A percentile compares a stretch with the other conserved stretches of the same genome.
Conservation (phyloP, 495 filamentous ascomycete genomes). For the Talaromyces wortmannii region DNA sequence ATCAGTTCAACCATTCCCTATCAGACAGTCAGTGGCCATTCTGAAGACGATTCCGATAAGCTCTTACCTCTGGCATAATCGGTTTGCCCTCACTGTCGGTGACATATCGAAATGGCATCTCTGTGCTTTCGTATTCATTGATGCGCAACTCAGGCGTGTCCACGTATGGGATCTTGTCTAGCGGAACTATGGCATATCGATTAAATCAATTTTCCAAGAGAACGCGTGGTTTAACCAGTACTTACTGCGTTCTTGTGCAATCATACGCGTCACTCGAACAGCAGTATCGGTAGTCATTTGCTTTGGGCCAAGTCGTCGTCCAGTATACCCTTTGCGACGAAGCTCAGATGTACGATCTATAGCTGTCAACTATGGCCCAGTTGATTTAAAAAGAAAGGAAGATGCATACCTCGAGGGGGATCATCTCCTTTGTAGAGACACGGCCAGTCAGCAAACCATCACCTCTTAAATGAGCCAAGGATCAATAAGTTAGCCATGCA, state of each 20-base stretch:
- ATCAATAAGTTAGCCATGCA: slow-evolving; percentile 8
- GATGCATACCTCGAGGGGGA: slow-evolving; percentile 75
- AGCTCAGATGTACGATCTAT: slow-evolving; percentile 89
- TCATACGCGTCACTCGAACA: slow-evolving; percentile 83
- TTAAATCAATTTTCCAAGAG: slow-evolving; percentile 9
- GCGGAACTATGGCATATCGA: slow-evolving; percentile 46
- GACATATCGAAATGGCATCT: slow-evolving; percentile 98
- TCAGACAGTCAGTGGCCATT: slow-evolving; percentile 1
- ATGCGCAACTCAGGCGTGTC: slow-evolving; percentile 86
- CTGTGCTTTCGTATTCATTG: slow-evolving; percentile 83
- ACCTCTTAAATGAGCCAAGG: no score
- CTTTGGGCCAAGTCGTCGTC: slow-evolving; percentile 80
- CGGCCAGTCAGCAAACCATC: slow-evolving; percentile 6
- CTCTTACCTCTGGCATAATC: slow-evolving; percentile 80
- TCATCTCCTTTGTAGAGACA: slow-evolving; percentile 64
- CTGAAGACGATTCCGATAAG: neutral
- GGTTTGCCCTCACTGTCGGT: slow-evolving; percentile 64
- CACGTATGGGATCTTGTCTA: slow-evolving; percentile 71
- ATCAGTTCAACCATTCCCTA: slow-evolving; percentile 95
- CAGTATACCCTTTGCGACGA: slow-evolving; percentile 83
- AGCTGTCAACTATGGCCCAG: neutral
- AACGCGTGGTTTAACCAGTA: neutral
- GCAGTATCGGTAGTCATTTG: slow-evolving; percentile 99
- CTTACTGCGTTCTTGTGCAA: slow-evolving; percentile 75
- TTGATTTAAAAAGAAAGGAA: neutral